A percentile compares a stretch with the other conserved stretches of the same genome.
Conservation (phyloP, 2,329 filamentous ascomycete genomes). For the Hymenoscyphus repandus region DNA sequence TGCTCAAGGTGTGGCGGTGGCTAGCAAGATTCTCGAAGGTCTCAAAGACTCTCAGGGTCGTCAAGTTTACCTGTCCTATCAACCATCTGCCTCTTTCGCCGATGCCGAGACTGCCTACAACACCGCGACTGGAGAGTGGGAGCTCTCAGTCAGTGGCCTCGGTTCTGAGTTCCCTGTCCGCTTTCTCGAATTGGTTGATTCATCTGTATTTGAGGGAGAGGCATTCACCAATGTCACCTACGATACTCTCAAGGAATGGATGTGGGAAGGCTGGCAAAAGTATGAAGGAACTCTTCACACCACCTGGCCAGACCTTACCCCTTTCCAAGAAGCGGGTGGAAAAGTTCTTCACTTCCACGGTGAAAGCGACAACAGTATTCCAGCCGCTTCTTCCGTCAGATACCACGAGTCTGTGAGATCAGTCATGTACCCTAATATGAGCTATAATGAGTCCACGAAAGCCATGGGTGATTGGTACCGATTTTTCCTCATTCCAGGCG, state of each 20-base stretch:
- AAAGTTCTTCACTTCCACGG: conserved; percentile 56
- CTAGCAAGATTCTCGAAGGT: conserved; percentile 32
- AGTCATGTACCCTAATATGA: conserved; percentile 42
- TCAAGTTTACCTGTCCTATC: conserved; percentile 34
- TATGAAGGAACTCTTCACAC: conserved; percentile 50
- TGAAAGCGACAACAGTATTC: conserved; percentile 48
- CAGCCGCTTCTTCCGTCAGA: conserved; percentile 47
- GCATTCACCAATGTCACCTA: conserved; percentile 46
- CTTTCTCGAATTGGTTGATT: conserved; percentile 37
- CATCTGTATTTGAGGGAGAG: conserved; percentile 35
- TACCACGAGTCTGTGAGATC: conserved; percentile 49
- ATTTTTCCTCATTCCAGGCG: conserved; percentile 49
- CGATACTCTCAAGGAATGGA: conserved; percentile 51
- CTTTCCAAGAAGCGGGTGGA: conserved; percentile 44
- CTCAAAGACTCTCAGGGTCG: conserved; percentile 31
- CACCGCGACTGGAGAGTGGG: conserved; percentile 31
- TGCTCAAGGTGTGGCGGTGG: conserved; percentile 28
- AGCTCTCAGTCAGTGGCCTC: conserved; percentile 29
- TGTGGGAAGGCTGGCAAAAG: conserved; percentile 41
- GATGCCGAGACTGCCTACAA: conserved; percentile 33
- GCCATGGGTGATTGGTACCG: conserved; percentile 49
- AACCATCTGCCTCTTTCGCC: conserved; percentile 27
- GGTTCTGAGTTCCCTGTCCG: conserved; percentile 37
- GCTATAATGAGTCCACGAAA: conserved; percentile 34
- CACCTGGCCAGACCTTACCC: conserved; percentile 46